These are phyloP conservation scores for Lunularia cruciata DNA, from an alignment of 225 moss, liverwort and hornwort species.

Conservation along the genomic window DNA sequence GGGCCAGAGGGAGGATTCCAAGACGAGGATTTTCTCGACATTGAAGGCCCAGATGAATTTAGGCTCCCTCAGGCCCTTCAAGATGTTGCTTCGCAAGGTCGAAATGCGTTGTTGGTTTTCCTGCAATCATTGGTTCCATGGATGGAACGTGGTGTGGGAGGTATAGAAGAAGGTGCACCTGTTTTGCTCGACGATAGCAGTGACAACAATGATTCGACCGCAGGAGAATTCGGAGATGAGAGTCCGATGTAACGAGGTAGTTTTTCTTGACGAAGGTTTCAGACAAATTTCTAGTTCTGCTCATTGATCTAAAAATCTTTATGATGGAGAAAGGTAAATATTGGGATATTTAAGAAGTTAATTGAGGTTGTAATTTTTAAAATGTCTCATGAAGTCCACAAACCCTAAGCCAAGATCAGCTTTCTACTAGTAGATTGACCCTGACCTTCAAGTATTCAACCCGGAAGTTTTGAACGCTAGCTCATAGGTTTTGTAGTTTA, in stretches of 20 bases:
- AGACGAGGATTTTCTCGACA: conserved; percentile 38
- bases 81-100: conserved; percentile 38
- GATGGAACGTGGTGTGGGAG: conserved; percentile 53
- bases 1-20: conserved; percentile 36
- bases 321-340: too few species aligned
- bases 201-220: conserved; percentile 27
- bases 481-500: too few species aligned
- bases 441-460: too few species aligned
- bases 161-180: conserved; percentile 31
- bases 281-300: too few species aligned
- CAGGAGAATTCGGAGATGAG: conserved; percentile 18
- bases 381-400: too few species aligned
- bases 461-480: too few species aligned
- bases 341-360: too few species aligned
- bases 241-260: conserved; percentile 3
- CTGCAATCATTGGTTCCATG: conserved; percentile 74
- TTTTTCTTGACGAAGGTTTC: too few species aligned
- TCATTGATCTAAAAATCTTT: too few species aligned
- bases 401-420: too few species aligned
- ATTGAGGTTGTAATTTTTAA: too few species aligned
- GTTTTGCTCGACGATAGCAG: conserved; percentile 38
- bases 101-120: conserved; percentile 59
- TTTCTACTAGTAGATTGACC: too few species aligned
- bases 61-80: conserved; percentile 19
- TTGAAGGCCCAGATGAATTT: conserved; percentile 11